A percentile compares a stretch with the other conserved stretches of the same genome.
These are phyloP conservation scores for Bjerkandera adusta DNA, from an alignment of 1,284 basidiomycete species.

Conservation along the genomic window DNA sequence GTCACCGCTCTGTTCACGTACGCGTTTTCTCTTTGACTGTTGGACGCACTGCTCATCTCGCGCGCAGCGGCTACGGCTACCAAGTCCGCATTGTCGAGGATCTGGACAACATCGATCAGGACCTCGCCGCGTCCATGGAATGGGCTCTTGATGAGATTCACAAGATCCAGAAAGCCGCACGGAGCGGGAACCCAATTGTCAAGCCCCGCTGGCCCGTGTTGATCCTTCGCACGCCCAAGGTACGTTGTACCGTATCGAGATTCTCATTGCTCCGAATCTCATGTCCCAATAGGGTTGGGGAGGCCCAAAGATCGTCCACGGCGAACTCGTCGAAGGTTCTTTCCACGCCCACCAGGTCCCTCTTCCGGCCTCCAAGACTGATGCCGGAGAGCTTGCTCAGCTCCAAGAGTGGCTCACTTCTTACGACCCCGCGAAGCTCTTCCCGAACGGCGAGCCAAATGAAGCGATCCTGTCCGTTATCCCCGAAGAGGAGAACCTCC, in stretches of 20 bases:
- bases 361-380: constrained; percentile 66
- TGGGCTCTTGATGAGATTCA: constrained; percentile 81
- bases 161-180: constrained; percentile 77
- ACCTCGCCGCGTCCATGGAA: constrained; percentile 77
- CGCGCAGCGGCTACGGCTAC: constrained; percentile 80
- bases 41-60: too few species aligned
- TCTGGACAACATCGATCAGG: constrained; percentile 58
- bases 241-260: constrained; percentile 14
- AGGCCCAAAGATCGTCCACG: constrained; percentile 64
- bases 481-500: constrained; percentile 50
- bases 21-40: too few species aligned
- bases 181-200: constrained; percentile 68
- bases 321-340: constrained; percentile 75
- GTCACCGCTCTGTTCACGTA: constrained; percentile 67
- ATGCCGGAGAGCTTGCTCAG: constrained; percentile 57
- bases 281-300: constrained; percentile 49
- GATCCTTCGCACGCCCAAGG: constrained; percentile 81
- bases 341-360: constrained; percentile 81
- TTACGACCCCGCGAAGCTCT: constrained; percentile 64
- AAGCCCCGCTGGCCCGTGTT: constrained; percentile 89
- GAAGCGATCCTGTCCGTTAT: constrained; percentile 55
- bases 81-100: constrained; percentile 83
- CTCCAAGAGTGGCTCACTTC: constrained; percentile 72
- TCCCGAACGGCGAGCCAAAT: constrained; percentile 44
- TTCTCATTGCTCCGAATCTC: background rate